Evolutionary conservation across 2,329 filamentous ascomycete species (phyloP), one percentile per base, ranked within the genome.

Genomic region (Stagonosporopsis tanaceti): DNA sequence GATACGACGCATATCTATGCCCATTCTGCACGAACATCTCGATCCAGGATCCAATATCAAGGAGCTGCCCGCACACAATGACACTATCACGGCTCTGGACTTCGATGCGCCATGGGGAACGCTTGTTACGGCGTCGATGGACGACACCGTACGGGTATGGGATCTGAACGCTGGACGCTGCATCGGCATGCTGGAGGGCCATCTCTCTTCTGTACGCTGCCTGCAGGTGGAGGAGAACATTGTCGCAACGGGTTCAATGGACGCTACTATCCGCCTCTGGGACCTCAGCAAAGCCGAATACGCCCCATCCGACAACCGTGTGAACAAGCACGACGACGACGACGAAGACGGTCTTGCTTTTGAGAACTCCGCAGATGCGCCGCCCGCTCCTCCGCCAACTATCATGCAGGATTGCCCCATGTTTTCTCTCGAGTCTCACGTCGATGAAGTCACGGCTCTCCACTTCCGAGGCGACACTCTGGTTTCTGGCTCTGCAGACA

Each of bases 91-190:
- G 0, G 90, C 94, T 7, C 76, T 99, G 60, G 95, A 98, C 78
- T 99, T 99, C 76, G 95, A 99, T 74, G 90, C 90, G n/a, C 95
- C 95, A 0, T 98, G 98, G 76, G 95, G 95, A 15, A 96, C 92
- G 20, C 87, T 98, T 86, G 92, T 98, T 6, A 94, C 93, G 7
- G 90, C 95, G 9, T 91, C 93, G 9, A 81, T 97, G 69, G 95
- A 99, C 74, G 95, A 99, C 75, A 93, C 92, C 1, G 90, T 99
- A 40, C 87, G 91, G 60, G 95, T 99, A 20, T 99, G 95, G 95
- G 95, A 99, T 77, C 81, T 99, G 63, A 97, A 95, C 71, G 90
- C 92, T 2, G 95, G 95, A 35, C 87, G 93, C 32, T 98, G 94
- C 76, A 93, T 97, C 71, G 95, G 95, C 25, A 82, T 91, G 67